Evolutionary conservation across 1,139 yeast genomes (phyloP).

Genomic region (Diutina rugosa): DNA sequence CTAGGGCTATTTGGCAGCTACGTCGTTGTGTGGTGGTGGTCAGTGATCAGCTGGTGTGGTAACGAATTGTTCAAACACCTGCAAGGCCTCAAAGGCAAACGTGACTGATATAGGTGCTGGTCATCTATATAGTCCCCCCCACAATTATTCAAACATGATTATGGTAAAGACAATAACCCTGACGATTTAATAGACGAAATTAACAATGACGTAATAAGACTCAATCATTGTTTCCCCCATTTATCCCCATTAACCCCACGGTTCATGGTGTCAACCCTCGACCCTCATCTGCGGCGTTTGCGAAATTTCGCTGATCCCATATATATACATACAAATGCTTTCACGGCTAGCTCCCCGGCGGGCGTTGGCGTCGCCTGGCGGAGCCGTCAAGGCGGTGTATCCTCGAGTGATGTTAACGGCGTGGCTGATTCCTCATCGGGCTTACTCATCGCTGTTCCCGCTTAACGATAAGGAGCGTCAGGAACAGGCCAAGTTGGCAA

Average conservation of each 20-base stretch:
- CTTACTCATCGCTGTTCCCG: background rate
- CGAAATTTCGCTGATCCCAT: background rate
- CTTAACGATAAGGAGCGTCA: background rate
- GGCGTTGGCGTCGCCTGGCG: background rate
- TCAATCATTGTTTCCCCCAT: too few relatives aligned
- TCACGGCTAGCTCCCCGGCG: background rate
- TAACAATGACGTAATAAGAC: background rate
- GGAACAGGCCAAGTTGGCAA: background rate
- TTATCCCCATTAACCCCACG: too few relatives aligned
- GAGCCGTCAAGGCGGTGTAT: background rate
- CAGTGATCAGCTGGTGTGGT: conserved; percentile 1
- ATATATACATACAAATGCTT: background rate
- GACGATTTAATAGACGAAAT: background rate
- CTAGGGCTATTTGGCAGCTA: background rate
- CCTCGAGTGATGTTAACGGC: background rate
- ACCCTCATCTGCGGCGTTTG: background rate
- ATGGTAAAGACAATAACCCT: too few relatives aligned
- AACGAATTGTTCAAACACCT: background rate
- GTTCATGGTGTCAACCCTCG: too few relatives aligned
- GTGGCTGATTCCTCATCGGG: background rate
- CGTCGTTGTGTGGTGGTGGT: conserved; percentile 1
- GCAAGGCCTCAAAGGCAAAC: background rate
- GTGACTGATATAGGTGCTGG: background rate
- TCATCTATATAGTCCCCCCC: background rate
- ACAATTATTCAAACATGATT: too few relatives aligned